Conservation (phyloP, 108 stramenopile genomes). For the Skeletonema costatum region DNA sequence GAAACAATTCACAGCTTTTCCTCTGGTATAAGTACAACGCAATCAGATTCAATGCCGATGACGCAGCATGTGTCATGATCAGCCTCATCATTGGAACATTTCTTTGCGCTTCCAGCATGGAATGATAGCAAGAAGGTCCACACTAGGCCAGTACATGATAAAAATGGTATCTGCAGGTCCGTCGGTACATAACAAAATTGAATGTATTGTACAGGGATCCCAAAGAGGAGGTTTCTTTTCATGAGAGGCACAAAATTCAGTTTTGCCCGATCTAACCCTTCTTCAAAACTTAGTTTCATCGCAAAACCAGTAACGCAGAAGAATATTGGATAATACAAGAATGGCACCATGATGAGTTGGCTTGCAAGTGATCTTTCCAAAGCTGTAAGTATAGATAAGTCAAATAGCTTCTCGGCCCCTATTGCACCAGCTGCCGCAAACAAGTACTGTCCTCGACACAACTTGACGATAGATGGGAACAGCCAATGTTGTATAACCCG, state of each 20-base stretch:
- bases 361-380: slow-evolving; percentile 71
- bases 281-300: slow-evolving; percentile 47
- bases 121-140: slow-evolving; percentile 70
- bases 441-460: slow-evolving; percentile 61
- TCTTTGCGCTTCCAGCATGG: slow-evolving; percentile 60
- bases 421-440: slow-evolving; percentile 20
- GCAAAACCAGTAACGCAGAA: slow-evolving; percentile 57
- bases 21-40: slow-evolving; percentile 1
- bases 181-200: slow-evolving; percentile 68
- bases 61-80: slow-evolving; percentile 5
- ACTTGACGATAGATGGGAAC: slow-evolving; percentile 61
- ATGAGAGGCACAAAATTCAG: slow-evolving; percentile 70
- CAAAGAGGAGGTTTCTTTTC: slow-evolving; percentile 74
- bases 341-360: slow-evolving; percentile 76
- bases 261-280: slow-evolving; percentile 51
- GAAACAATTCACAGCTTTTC: slow-evolving; percentile 4
- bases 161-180: slow-evolving; percentile 74
- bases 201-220: slow-evolving; percentile 78
- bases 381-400: slow-evolving; percentile 28
- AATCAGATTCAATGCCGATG: background rate
- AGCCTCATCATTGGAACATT: slow-evolving; percentile 11
- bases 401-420: slow-evolving; percentile 4
- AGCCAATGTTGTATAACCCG: slow-evolving; percentile 58
- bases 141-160: slow-evolving; percentile 57
- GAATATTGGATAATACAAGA: slow-evolving; percentile 78